Evolutionary conservation across 345 rosid species (phyloP).

Genomic region (Salix viminalis): DNA sequence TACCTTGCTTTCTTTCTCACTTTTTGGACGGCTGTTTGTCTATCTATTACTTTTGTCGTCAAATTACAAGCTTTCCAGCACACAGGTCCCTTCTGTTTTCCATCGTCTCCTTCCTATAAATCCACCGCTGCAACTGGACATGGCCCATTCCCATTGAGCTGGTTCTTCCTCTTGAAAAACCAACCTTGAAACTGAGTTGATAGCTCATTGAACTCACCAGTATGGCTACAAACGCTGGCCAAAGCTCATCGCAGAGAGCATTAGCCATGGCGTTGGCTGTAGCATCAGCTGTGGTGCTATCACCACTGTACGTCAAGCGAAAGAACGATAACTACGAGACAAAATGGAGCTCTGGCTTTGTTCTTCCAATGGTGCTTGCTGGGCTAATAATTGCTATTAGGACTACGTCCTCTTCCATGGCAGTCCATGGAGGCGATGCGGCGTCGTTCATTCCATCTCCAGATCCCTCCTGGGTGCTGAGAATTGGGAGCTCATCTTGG

Average conservation of each 20-base stretch:
- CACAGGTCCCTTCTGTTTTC: conserved; percentile 26
- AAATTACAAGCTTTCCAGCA: conserved; percentile 24
- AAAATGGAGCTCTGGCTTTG: conserved; percentile 42
- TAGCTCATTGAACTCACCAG: not conserved
- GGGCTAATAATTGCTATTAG: conserved; percentile 53
- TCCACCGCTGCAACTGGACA: not conserved
- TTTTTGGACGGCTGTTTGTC: conserved; percentile 42
- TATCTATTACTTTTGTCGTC: conserved; percentile 13
- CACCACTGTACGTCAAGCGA: conserved; percentile 38
- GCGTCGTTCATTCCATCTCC: conserved; percentile 29
- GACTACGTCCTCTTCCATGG: conserved; percentile 32
- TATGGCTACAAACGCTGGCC: conserved; percentile 27
- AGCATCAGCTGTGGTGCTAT: conserved; percentile 40
- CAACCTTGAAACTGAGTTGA: not conserved
- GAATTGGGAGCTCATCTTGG: conserved; percentile 59
- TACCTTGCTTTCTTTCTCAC: conserved; percentile 11
- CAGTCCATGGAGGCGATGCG: conserved; percentile 4
- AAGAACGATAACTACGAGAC: conserved; percentile 28
- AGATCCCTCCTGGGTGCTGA: conserved; percentile 50
- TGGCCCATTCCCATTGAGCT: not conserved
- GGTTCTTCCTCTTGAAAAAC: not conserved
- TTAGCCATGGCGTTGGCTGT: conserved; percentile 61
- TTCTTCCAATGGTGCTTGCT: conserved; percentile 53
- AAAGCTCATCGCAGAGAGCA: conserved; percentile 42
- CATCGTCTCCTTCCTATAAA: conserved; percentile 23